Percentiles rank a stretch among this genome's conserved stretches.
Conservation (phyloP, 768 basidiomycete genomes). For the Heimioporus sp. region DNA sequence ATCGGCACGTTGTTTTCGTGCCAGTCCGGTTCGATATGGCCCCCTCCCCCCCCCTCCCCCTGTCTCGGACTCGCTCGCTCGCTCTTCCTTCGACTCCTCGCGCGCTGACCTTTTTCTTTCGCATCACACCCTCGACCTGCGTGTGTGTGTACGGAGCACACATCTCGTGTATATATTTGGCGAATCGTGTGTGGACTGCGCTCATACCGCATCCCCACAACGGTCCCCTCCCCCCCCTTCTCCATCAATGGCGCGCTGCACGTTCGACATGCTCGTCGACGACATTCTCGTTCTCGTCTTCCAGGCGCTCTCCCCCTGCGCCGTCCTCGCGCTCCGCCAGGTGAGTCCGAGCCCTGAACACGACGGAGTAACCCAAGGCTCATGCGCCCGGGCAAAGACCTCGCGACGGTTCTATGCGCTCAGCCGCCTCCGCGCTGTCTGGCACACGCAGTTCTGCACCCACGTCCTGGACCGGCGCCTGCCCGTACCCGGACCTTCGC, state of each 20-base stretch:
- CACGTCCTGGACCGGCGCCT: conserved; percentile 22
- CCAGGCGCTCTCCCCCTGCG: conserved; percentile 9
- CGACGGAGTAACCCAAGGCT: background rate
- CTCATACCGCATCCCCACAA: background rate
- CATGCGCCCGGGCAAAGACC: conserved; percentile 14
- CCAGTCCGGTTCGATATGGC: too few species aligned
- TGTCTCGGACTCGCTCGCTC: too few species aligned
- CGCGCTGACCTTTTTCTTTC: too few species aligned
- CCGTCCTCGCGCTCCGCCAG: conserved; percentile 20
- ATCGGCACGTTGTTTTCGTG: too few species aligned
- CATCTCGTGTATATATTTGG: too few species aligned
- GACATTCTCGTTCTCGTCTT: conserved; percentile 25
- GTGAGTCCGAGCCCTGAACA: conserved; percentile 9
- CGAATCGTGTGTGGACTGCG: too few species aligned
- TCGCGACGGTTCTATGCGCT: conserved; percentile 28
- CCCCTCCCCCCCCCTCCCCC: too few species aligned
- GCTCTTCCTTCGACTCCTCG: too few species aligned
- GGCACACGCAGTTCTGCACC: conserved; percentile 20
- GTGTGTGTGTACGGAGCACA: too few species aligned
- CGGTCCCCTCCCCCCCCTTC: background rate
- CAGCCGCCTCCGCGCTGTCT: conserved; percentile 23
- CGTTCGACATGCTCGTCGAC: conserved; percentile 26
- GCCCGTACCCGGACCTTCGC: conserved; percentile 17
- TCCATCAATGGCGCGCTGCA: background rate
- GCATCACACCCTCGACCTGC: too few species aligned